A percentile compares a stretch with the other conserved stretches of the same genome.
Conservation (phyloP, 2,329 filamentous ascomycete genomes). For the Claviceps digitariae region DNA sequence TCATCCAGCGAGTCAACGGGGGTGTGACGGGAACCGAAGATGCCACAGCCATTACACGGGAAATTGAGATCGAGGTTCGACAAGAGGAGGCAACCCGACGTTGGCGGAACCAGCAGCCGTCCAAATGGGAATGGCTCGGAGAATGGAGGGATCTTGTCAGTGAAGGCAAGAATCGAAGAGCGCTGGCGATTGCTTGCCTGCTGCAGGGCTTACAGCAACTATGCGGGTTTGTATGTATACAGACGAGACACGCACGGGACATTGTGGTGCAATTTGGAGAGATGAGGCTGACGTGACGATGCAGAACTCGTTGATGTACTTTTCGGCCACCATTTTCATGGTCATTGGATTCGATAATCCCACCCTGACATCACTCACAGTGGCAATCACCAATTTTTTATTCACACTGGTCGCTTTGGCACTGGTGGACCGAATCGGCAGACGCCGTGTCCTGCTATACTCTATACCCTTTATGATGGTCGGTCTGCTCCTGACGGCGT, state of each 20-base stretch:
- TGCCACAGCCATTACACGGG: constrained; percentile 47
- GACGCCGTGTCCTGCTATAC: constrained; percentile 65
- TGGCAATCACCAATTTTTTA: constrained; percentile 71
- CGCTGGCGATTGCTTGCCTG: constrained; percentile 72
- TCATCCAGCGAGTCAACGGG: constrained; percentile 55
- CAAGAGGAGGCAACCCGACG: constrained; percentile 46
- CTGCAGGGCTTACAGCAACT: constrained; percentile 81
- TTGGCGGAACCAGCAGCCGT: constrained; percentile 16
- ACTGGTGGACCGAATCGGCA: constrained; percentile 66
- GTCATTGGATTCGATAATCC: constrained; percentile 66
- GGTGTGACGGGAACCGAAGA: constrained; percentile 27
- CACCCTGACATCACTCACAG: constrained; percentile 64
- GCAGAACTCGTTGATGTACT: constrained; percentile 84
- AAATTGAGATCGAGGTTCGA: constrained; percentile 62
- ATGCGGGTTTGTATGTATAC: constrained; percentile 58
- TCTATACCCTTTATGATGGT: constrained; percentile 75
- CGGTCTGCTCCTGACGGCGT: constrained; percentile 56
- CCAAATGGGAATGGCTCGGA: constrained; percentile 25
- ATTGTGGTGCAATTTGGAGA: not conserved
- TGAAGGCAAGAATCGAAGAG: constrained; percentile 54
- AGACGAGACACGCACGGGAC: not conserved
- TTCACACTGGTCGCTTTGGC: constrained; percentile 65
- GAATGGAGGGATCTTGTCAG: constrained; percentile 40
- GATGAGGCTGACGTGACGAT: constrained; percentile 1
- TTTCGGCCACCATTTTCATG: constrained; percentile 68